Evolutionary conservation across 768 basidiomycete species (phyloP), one percentile per base, ranked within the genome.

Genomic region (Pleurotus giganteus): DNA sequence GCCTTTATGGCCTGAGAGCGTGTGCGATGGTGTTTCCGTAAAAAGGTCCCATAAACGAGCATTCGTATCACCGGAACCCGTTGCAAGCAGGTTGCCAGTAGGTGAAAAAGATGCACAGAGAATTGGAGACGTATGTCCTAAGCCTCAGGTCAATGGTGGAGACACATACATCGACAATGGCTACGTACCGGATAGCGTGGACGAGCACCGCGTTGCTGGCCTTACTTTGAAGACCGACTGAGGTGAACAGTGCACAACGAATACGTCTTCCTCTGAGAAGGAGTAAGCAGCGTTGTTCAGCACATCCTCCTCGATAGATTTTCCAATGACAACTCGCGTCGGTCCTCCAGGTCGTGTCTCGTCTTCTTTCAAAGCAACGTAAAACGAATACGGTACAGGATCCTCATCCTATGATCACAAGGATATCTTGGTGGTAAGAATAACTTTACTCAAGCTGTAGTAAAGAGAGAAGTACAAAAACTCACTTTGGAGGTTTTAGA

Each of bases 41-140:
- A 88, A 82, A 46, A 98, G 81, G 69, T 98, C 89, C 97, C 97
- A 98, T 21, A 99, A 71, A 3, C 97, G 83, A 11, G 89, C 94
- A 55, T 88, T 91, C 24, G 90, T 92, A 65, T 98, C 97, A 1
- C 95, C 97, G 0, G 94, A 92, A 1, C 97, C 97, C 0, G 97
- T 99, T 8, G 94, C 96, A 13, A 97, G 86, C 39, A 90, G 74
- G 59, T 82, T 81, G 7, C 97, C 96, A 0, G 94, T 97, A 0
- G 97, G 97, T 4, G 94, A 97, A 69, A 98, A 97, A 1, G 92
- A 85, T 37, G 95, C 94, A 64, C 96, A 98, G 7, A 98, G 78
- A 53, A 98, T 98, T 1, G 96, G 91, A 0, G 91, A 90, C 6
- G 86, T 81, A 64, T 99, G 97, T 8, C 95, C 93, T 93, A 64